phyloP scores from a whole-genome alignment of 768 basidiomycete genomes.

The Chiua virens region DNA sequence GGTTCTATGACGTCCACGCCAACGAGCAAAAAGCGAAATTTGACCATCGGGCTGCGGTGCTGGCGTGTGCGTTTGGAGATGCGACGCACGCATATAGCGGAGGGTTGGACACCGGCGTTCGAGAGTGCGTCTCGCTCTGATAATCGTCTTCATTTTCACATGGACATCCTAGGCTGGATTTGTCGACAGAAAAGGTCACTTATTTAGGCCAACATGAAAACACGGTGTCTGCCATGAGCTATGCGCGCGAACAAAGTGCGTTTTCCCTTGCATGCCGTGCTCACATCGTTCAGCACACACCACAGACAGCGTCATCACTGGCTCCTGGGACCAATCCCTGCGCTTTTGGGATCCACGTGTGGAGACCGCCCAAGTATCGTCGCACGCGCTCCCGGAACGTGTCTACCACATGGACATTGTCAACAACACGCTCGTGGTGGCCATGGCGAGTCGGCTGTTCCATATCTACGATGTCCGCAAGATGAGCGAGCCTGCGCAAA shows the following conservation, averaged over 20 bases:
- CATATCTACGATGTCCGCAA: slow-evolving; percentile 86
- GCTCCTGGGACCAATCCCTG: slow-evolving; percentile 90
- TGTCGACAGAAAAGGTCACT: slow-evolving; percentile 67
- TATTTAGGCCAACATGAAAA: slow-evolving; percentile 82
- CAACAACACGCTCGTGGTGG: slow-evolving; percentile 80
- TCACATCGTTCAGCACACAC: too few relatives aligned
- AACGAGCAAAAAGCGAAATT: slow-evolving; percentile 78
- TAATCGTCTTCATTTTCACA: neutral
- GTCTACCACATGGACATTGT: slow-evolving; percentile 83
- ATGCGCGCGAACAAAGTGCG: slow-evolving; percentile 61
- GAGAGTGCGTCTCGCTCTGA: slow-evolving; percentile 51
- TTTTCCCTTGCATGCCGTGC: neutral
- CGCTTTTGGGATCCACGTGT: slow-evolving; percentile 86
- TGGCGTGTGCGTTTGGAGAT: slow-evolving; percentile 77
- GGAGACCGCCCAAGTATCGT: slow-evolving; percentile 50
- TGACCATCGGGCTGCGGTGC: slow-evolving; percentile 84
- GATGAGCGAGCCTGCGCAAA: slow-evolving; percentile 72
- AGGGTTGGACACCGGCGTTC: slow-evolving; percentile 79
- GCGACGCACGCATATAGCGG: slow-evolving; percentile 75
- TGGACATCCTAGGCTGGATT: slow-evolving; percentile 60
- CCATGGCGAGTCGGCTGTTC: slow-evolving; percentile 89
- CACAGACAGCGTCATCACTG: slow-evolving; percentile 73
- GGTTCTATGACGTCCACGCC: slow-evolving; percentile 52
- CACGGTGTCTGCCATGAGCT: slow-evolving; percentile 76
- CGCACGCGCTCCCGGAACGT: slow-evolving; percentile 74